phyloP scores from a whole-genome alignment of 2,329 filamentous ascomycete species.

The Zymoseptoria brevis region DNA sequence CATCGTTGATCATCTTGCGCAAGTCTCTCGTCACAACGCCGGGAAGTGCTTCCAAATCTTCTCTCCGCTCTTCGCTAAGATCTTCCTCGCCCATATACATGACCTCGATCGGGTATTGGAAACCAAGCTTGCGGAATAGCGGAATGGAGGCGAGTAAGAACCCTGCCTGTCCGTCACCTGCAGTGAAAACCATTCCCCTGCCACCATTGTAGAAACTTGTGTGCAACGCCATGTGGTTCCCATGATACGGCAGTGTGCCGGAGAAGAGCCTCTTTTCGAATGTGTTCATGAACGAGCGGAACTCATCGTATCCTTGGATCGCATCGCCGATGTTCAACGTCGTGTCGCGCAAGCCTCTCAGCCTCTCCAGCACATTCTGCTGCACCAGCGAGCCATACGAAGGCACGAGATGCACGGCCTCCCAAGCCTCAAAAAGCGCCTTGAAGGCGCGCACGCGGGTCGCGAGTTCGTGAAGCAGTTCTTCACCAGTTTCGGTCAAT shows the following conservation, averaged over 20 bases:
- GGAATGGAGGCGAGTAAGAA: conserved; percentile 39
- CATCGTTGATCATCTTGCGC: conserved; percentile 37
- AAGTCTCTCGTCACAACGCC: conserved; percentile 40
- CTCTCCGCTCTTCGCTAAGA: conserved; percentile 36
- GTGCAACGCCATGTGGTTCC: conserved; percentile 39
- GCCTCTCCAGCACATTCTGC: conserved; percentile 6
- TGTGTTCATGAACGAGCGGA: conserved; percentile 34
- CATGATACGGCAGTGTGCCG: conserved; percentile 36
- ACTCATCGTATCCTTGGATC: conserved; percentile 37
- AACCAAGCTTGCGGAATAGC: conserved; percentile 32
- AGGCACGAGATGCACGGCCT: conserved; percentile 8
- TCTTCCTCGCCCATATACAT: conserved; percentile 40
- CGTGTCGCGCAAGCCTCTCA: conserved; percentile 2
- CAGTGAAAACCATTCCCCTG: conserved; percentile 39
- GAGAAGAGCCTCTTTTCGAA: conserved; percentile 35
- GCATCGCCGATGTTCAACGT: conserved; percentile 6
- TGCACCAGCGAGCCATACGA: not conserved
- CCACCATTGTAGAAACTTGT: conserved; percentile 36
- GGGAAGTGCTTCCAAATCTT: conserved; percentile 35
- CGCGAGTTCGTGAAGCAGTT: conserved; percentile 12
- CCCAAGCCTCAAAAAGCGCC: conserved; percentile 12
- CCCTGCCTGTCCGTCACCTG: conserved; percentile 37
- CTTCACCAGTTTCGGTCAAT: conserved; percentile 10
- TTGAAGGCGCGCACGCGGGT: conserved; percentile 10
- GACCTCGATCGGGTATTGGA: conserved; percentile 33